These are phyloP conservation scores for Isabelozyma rhagii DNA, from an alignment of 805 yeast species.

Conservation along the genomic window DNA sequence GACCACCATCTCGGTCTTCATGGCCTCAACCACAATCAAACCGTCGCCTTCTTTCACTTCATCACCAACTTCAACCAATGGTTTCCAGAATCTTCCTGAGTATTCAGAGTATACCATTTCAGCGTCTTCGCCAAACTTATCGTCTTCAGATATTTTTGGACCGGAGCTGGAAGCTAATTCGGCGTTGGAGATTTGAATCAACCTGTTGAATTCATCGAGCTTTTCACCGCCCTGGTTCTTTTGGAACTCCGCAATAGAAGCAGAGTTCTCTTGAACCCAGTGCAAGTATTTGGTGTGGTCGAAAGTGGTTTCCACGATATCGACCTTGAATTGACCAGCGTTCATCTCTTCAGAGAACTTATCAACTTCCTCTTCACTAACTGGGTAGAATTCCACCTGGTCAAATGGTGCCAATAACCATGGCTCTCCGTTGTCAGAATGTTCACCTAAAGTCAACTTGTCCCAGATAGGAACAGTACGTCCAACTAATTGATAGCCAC, in stretches of 20 bases:
- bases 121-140: conserved; percentile 71
- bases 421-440: conserved; percentile 55
- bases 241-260: conserved; percentile 68
- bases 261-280: conserved; percentile 74
- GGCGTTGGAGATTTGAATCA: conserved; percentile 78
- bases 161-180: conserved; percentile 61
- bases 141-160: conserved; percentile 41
- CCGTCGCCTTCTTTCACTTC: conserved; percentile 71
- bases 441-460: conserved; percentile 74
- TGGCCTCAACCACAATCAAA: conserved; percentile 88
- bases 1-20: conserved; percentile 97
- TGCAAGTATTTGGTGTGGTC: conserved; percentile 74
- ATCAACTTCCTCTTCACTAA: conserved; percentile 79
- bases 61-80: conserved; percentile 77
- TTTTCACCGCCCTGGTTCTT: conserved; percentile 74
- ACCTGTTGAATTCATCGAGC: conserved; percentile 77
- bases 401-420: conserved; percentile 93
- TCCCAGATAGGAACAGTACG: conserved; percentile 98
- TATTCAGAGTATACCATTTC: conserved; percentile 88
- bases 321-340: conserved; percentile 76
- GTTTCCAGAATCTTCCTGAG: conserved; percentile 97
- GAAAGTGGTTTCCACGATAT: conserved; percentile 73
- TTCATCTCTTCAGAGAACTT: conserved; percentile 64
- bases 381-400: conserved; percentile 93
- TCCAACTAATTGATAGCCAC: conserved; percentile 96